phyloP scores from a whole-genome alignment of 106 monocot species.

The Ottelia alismoides region DNA sequence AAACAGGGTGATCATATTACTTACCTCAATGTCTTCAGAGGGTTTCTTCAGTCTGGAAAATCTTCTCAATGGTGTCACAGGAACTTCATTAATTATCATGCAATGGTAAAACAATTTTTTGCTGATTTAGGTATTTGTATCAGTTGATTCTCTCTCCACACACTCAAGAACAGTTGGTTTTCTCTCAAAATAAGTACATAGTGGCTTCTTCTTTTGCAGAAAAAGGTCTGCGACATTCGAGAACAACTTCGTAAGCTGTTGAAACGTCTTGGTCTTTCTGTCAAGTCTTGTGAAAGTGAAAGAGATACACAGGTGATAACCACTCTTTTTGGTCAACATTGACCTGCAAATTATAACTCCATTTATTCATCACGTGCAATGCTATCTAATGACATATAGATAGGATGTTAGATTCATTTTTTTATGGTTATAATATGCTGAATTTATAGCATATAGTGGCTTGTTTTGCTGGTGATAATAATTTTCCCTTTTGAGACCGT shows the following conservation, averaged over 20 bases:
- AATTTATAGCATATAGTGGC: too few relatives aligned
- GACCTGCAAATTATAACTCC: too few relatives aligned
- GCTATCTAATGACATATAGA: too few relatives aligned
- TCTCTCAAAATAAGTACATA: neutral
- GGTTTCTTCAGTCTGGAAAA: slow-evolving; percentile 75
- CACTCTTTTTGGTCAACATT: neutral
- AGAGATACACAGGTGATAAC: slow-evolving; percentile 50
- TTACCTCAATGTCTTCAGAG: slow-evolving; percentile 82
- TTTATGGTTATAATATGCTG: too few relatives aligned
- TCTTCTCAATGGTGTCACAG: slow-evolving; percentile 93
- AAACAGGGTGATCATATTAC: slow-evolving; percentile 96
- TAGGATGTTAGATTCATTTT: neutral
- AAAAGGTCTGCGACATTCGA: slow-evolving; percentile 87
- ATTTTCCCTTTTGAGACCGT: too few relatives aligned
- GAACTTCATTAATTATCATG: slow-evolving; percentile 91
- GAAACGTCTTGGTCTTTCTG: slow-evolving; percentile 57
- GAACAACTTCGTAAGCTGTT: slow-evolving; percentile 63
- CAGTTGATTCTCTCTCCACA: neutral
- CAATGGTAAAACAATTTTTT: slow-evolving; percentile 42
- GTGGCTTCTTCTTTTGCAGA: slow-evolving; percentile 33
- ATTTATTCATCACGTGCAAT: too few relatives aligned
- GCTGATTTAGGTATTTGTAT: neutral
- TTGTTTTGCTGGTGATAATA: too few relatives aligned
- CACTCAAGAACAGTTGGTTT: neutral
- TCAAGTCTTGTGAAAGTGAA: slow-evolving; percentile 79